A percentile compares a stretch with the other conserved stretches of the same genome.
Evolutionary conservation across 768 basidiomycete species (phyloP).

Genomic region (Kondoa subrosea): DNA sequence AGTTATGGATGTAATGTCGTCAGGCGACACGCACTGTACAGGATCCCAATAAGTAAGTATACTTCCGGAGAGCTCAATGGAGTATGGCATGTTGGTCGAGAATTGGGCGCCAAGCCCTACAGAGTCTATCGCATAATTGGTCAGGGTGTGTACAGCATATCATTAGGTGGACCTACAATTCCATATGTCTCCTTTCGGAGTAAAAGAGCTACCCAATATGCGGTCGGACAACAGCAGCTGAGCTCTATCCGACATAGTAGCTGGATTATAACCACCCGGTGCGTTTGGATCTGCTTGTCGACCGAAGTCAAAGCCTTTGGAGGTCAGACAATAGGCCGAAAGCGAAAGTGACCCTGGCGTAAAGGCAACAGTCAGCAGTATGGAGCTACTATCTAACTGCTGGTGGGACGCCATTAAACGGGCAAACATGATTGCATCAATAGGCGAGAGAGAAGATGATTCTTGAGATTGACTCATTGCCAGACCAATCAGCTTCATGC

Average conservation of each 20-base stretch:
- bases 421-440: conserved; percentile 82
- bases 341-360: conserved; percentile 95
- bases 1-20: background rate
- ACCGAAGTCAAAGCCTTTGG: conserved; percentile 95
- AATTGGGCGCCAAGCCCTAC: conserved; percentile 18
- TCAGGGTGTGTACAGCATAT: background rate
- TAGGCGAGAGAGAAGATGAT: conserved; percentile 76
- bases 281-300: conserved; percentile 68
- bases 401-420: conserved; percentile 94
- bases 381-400: conserved; percentile 72
- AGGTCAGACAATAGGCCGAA: conserved; percentile 74
- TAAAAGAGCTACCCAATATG: conserved; percentile 84
- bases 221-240: conserved; percentile 78
- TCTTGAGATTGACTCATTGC: conserved; percentile 69
- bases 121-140: background rate
- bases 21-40: conserved; percentile 14
- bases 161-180: conserved; percentile 46
- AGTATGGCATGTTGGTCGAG: conserved; percentile 26
- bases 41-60: conserved; percentile 25
- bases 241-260: conserved; percentile 90
- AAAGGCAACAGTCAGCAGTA: conserved; percentile 86
- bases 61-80: conserved; percentile 23
- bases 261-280: conserved; percentile 81
- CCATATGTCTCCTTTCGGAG: conserved; percentile 86
- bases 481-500: conserved; percentile 48